A percentile compares a stretch with the other conserved stretches of the same genome.
Evolutionary conservation across 768 basidiomycete species (phyloP).

Genomic region (Dendrothele bispora): DNA sequence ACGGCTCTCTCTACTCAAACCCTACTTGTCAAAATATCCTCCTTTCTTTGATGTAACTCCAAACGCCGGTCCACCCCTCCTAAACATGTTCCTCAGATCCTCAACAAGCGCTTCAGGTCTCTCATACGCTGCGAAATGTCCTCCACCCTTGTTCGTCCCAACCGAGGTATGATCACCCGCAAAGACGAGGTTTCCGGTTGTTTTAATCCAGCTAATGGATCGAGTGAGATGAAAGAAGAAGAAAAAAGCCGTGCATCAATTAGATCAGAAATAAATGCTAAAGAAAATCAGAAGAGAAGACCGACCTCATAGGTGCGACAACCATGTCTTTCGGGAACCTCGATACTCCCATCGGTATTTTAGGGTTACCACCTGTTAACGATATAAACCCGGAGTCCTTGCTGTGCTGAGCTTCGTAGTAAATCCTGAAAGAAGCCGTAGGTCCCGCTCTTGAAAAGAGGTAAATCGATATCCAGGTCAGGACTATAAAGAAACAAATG

Average conservation of each 20-base stretch:
- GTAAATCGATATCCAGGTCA: conserved; percentile 29
- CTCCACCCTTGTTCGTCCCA: neutral
- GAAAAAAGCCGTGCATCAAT: too few relatives aligned
- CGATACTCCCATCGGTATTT: conserved; percentile 1
- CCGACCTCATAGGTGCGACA: neutral
- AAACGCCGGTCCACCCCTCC: conserved; percentile 31
- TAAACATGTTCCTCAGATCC: conserved; percentile 39
- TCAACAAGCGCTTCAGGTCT: conserved; percentile 20
- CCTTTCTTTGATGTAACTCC: conserved; percentile 27
- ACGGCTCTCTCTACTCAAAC: too few relatives aligned
- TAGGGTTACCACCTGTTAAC: neutral
- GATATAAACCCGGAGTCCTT: too few relatives aligned
- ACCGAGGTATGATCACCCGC: conserved; percentile 4
- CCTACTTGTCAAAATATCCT: too few relatives aligned
- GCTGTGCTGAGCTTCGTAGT: conserved; percentile 15
- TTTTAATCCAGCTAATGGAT: conserved; percentile 1
- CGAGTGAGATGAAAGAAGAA: neutral
- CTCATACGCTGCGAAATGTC: conserved; percentile 11
- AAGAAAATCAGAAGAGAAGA: neutral
- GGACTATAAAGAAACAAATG: conserved; percentile 13
- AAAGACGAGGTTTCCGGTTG: conserved; percentile 3
- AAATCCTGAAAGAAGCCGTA: conserved; percentile 16
- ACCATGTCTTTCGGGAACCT: conserved; percentile 1
- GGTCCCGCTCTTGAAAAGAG: conserved; percentile 29
- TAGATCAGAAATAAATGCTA: too few relatives aligned